Evolutionary conservation across 2,329 filamentous ascomycete species (phyloP).

Genomic region (Epichloe amarillans): DNA sequence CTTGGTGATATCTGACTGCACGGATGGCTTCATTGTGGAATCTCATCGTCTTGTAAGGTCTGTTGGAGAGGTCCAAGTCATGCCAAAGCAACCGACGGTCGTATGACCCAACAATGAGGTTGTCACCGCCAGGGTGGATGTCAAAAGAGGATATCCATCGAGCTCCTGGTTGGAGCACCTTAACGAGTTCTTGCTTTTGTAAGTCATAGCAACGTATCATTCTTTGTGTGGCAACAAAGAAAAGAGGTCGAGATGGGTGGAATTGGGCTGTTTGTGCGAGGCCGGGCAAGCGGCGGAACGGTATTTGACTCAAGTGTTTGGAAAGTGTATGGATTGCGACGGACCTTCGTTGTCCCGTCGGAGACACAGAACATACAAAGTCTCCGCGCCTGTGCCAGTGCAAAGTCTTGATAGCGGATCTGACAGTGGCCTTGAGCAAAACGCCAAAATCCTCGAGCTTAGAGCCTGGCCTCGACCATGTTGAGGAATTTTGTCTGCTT

Average conservation of each 20-base stretch:
- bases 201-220: constrained; percentile 90
- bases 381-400: constrained; percentile 91
- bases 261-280: constrained; percentile 82
- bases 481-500: constrained; percentile 61
- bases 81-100: constrained; percentile 93
- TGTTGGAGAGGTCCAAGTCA: constrained; percentile 79
- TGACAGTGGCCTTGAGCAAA: constrained; percentile 66
- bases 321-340: constrained; percentile 91
- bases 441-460: constrained; percentile 67
- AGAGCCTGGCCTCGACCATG: constrained; percentile 69
- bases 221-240: constrained; percentile 93
- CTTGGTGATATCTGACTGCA: constrained; percentile 74
- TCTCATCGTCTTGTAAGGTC: constrained; percentile 90
- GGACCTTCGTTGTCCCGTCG: constrained; percentile 61
- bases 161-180: constrained; percentile 84
- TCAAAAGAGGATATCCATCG: constrained; percentile 90
- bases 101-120: constrained; percentile 87
- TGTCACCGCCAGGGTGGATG: constrained; percentile 84
- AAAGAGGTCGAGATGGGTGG: constrained; percentile 82
- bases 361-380: constrained; percentile 86
- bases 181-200: constrained; percentile 78
- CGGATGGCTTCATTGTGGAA: constrained; percentile 91
- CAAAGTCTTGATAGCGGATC: constrained; percentile 71
- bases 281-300: constrained; percentile 67
- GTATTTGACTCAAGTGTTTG: constrained; percentile 88